These are phyloP conservation scores for Agaricales sp. DNA, from an alignment of 1,284 basidiomycete genomes.

Conservation along the genomic window DNA sequence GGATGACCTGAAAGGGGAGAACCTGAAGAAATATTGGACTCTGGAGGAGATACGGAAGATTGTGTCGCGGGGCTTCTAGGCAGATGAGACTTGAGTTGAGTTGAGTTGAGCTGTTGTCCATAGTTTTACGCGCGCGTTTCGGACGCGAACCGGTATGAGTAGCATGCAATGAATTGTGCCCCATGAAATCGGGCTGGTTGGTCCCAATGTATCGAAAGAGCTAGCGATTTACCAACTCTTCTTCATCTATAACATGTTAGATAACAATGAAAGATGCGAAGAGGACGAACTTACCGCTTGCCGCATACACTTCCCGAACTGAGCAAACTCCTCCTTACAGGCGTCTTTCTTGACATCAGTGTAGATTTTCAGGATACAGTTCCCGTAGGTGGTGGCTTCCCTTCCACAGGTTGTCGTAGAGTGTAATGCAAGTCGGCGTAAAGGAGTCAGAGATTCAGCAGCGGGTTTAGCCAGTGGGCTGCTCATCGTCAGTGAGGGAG, in stretches of 20 bases:
- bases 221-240: slow-evolving; percentile 51
- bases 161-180: no score
- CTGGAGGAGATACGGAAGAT: slow-evolving; percentile 31
- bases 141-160: no score
- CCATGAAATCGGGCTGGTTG: no score
- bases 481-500: slow-evolving; percentile 11
- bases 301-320: slow-evolving; percentile 66
- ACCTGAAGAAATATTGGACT: slow-evolving; percentile 56
- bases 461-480: slow-evolving; percentile 11
- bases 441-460: slow-evolving; percentile 29
- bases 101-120: no score
- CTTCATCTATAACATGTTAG: slow-evolving; percentile 43
- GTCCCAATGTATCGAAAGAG: no score
- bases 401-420: slow-evolving; percentile 60
- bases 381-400: slow-evolving; percentile 67
- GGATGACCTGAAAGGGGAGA: slow-evolving; percentile 46
- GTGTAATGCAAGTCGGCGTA: slow-evolving; percentile 54
- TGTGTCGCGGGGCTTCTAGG: neutral
- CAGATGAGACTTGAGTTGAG: no score
- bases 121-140: no score
- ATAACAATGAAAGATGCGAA: slow-evolving; percentile 4
- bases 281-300: slow-evolving; percentile 39
- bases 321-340: slow-evolving; percentile 69
- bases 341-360: slow-evolving; percentile 68
- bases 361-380: slow-evolving; percentile 68